Evolutionary conservation across 2,329 filamentous ascomycete species (phyloP), one percentile per base, ranked within the genome.

Genomic region (Phymatotrichopsis omnivora): DNA sequence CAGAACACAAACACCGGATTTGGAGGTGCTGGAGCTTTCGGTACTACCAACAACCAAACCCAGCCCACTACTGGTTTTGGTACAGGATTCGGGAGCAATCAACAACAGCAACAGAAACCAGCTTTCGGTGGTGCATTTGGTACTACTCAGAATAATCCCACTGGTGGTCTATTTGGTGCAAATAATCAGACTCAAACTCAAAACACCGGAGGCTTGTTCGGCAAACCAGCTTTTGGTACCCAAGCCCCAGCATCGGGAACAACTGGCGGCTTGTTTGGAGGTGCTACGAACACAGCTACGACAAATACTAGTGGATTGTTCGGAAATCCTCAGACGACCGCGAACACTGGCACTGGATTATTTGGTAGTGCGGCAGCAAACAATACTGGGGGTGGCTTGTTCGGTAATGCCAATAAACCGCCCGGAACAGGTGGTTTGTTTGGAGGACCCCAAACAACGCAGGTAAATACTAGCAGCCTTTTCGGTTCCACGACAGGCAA

Each of bases 391-490:
- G 60, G 63, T 22, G 62, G 67, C 31, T 56, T 79, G 5, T 77
- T 78, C 52, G 69, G 71, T 11, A 59, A 59, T 31, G 49, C 60
- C 58, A 27, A 55, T 69, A 61, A 70, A 63, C 34, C 72, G 75
- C 56, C 68, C 68, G 58, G 69, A 38, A 56, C 65, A 23, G 64
- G 65, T 32, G 64, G 75, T 30, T 58, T 81, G 3, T 82, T 84
- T 53, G n/a, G n/a, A n/a, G n/a, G n/a, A n/a, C 23, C 43, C 10
- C 30, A 35, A 2, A 27, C 49, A 12, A 17, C 50, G 25, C 39
- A 41, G 16, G 44, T 38, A 11, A 20, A 41, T n/a, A 32, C 40
- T 31, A 34, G 47, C 14, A 49, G 57, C 20, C 49, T 64, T 32
- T 65, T 65, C 52, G 60, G 60, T n/a, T 44, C 53, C 23, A 35